Evolutionary conservation across 495 filamentous ascomycete genomes (phyloP).

Genomic region (Neurospora discreta): DNA sequence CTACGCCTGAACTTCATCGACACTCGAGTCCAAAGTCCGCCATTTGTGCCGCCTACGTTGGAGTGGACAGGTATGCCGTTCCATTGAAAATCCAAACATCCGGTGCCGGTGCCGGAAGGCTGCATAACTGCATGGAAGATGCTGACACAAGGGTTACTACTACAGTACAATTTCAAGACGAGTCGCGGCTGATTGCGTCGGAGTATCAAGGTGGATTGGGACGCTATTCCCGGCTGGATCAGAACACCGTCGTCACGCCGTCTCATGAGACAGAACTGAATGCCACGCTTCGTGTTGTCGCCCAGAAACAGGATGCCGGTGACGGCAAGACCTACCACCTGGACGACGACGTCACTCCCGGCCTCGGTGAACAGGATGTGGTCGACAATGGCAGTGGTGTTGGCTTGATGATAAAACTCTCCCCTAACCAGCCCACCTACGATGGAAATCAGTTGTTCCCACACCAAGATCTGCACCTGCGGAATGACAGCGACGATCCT

Average conservation of each 20-base stretch:
- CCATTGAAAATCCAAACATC: not conserved
- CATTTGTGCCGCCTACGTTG: conserved; percentile 46
- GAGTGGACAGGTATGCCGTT: conserved; percentile 51
- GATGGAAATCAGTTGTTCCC: not conserved
- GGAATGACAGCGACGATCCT: not conserved
- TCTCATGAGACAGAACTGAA: conserved; percentile 16
- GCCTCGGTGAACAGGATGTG: not conserved
- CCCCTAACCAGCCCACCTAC: not conserved
- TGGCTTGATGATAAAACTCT: not conserved
- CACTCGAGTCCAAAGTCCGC: conserved; percentile 59
- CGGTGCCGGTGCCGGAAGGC: not conserved
- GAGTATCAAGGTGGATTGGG: conserved; percentile 78
- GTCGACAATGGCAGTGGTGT: not conserved
- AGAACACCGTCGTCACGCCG: conserved; percentile 13
- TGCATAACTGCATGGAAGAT: not conserved
- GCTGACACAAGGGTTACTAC: conserved; percentile 1
- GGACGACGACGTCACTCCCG: not conserved
- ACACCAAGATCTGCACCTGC: not conserved
- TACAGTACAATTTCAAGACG: conserved; percentile 65
- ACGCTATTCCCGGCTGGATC: conserved; percentile 53
- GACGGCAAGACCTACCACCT: not conserved
- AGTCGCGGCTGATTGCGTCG: conserved; percentile 82
- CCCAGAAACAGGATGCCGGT: not conserved
- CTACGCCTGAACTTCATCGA: conserved; percentile 91
- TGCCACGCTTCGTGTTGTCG: not conserved